Evolutionary conservation across 192 early-diverging fungal genomes (phyloP).

Genomic region (Endogone sp.): DNA sequence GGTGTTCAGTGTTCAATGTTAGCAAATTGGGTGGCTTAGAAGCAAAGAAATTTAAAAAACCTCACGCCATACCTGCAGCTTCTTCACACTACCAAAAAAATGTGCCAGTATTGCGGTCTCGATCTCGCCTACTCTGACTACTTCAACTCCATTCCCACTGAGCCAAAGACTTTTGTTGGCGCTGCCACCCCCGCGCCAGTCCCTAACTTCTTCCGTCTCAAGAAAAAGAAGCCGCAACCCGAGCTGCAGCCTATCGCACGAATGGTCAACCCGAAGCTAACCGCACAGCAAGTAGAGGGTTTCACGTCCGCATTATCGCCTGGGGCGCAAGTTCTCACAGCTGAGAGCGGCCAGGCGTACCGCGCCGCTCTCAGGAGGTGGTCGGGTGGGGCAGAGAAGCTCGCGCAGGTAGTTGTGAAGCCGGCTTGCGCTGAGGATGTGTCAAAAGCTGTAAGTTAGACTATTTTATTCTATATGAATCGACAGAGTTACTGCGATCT

Average conservation of each 20-base stretch:
- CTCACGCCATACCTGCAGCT: no score
- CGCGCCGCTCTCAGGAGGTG: constrained; percentile 10
- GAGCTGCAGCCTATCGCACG: neutral
- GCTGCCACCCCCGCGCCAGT: neutral
- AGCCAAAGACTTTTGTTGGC: neutral
- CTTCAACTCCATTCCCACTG: constrained; percentile 13
- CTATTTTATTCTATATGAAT: neutral
- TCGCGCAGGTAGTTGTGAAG: constrained; percentile 12
- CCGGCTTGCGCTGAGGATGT: constrained; percentile 16
- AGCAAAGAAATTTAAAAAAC: no score
- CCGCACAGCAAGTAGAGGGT: constrained; percentile 5
- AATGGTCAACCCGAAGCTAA: constrained; percentile 4
- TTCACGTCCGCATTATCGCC: constrained; percentile 11
- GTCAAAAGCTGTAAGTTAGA: constrained; percentile 17
- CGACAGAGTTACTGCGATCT: neutral
- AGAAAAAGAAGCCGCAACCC: constrained; percentile 5
- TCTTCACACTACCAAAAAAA: no score
- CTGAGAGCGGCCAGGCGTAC: constrained; percentile 6
- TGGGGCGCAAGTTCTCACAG: constrained; percentile 6
- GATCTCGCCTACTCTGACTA: constrained; percentile 19
- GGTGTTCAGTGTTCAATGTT: no score
- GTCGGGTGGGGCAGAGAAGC: constrained; percentile 15
- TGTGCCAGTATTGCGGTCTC: constrained; percentile 28
- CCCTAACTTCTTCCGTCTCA: constrained; percentile 24
- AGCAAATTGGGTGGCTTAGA: no score